Conservation (phyloP, 768 basidiomycete genomes). For the Tulasnella sp. region DNA sequence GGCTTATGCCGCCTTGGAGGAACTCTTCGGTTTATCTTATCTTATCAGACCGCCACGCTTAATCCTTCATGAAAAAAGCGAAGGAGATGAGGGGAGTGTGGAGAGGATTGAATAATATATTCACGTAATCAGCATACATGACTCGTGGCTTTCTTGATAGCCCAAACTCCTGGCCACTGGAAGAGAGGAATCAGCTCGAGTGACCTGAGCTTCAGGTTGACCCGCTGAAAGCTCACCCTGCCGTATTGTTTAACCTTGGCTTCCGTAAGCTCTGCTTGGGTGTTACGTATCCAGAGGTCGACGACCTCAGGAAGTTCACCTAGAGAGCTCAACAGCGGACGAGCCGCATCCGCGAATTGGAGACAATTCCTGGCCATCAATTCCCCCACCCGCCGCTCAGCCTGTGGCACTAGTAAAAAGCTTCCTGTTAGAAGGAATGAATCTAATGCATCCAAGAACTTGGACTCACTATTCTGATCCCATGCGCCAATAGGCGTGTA, state of each 20-base stretch:
- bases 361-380: neutral
- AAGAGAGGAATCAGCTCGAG: neutral
- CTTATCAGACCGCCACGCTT: neutral
- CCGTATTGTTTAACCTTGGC: constrained; percentile 13
- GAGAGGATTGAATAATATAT: neutral
- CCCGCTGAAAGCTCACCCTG: neutral
- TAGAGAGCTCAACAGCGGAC: neutral
- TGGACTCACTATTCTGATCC: neutral
- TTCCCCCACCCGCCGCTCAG: neutral
- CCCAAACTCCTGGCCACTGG: constrained; percentile 15
- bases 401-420: neutral
- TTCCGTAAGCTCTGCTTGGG: neutral
- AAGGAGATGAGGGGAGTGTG: neutral
- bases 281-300: neutral
- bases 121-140: neutral
- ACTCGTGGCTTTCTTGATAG: neutral
- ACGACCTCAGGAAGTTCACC: constrained; percentile 13
- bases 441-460: neutral
- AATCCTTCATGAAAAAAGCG: neutral
- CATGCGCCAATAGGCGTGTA: neutral
- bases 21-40: neutral
- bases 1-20: neutral
- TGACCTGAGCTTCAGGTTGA: neutral
- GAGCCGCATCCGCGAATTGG: neutral
- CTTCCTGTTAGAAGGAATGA: neutral